Evolutionary conservation across 306 rosid species (phyloP).

Genomic region (Cucumis hystrix): DNA sequence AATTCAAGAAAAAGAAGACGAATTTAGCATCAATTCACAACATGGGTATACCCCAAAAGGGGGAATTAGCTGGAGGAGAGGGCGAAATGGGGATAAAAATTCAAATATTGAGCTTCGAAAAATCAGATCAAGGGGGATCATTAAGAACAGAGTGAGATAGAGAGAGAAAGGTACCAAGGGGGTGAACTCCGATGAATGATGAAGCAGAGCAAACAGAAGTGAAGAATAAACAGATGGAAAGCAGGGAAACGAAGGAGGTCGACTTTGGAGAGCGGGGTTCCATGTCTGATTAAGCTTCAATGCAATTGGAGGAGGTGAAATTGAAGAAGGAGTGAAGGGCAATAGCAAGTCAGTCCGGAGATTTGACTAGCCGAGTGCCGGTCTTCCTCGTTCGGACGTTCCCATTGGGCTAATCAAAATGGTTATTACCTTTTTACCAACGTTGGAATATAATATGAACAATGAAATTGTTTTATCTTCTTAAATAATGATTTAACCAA

Average conservation of each 20-base stretch:
- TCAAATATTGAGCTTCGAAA: not conserved
- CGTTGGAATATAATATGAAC: too few species aligned
- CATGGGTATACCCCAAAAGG: slow-evolving; percentile 9
- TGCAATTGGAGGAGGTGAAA: not conserved
- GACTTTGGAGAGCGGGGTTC: not conserved
- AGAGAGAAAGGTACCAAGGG: slow-evolving; percentile 34
- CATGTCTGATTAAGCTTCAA: slow-evolving; percentile 4
- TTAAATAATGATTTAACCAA: too few species aligned
- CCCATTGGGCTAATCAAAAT: not conserved
- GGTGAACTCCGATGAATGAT: slow-evolving; percentile 54
- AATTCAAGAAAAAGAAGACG: not conserved
- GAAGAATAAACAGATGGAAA: slow-evolving; percentile 20
- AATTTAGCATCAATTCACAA: not conserved
- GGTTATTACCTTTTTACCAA: not conserved
- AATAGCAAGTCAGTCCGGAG: not conserved
- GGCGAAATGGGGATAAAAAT: not conserved
- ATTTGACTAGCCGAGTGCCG: not conserved
- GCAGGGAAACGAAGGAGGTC: slow-evolving; percentile 7
- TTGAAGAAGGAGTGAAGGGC: not conserved
- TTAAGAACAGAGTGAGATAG: not conserved
- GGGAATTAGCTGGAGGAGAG: too few species aligned
- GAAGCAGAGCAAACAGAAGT: slow-evolving; percentile 20
- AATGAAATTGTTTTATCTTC: too few species aligned
- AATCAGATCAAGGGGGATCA: not conserved
- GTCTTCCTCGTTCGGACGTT: not conserved